A percentile compares a stretch with the other conserved stretches of the same genome.
Evolutionary conservation across 1,284 basidiomycete species (phyloP).

Genomic region (Marasmius oreades): DNA sequence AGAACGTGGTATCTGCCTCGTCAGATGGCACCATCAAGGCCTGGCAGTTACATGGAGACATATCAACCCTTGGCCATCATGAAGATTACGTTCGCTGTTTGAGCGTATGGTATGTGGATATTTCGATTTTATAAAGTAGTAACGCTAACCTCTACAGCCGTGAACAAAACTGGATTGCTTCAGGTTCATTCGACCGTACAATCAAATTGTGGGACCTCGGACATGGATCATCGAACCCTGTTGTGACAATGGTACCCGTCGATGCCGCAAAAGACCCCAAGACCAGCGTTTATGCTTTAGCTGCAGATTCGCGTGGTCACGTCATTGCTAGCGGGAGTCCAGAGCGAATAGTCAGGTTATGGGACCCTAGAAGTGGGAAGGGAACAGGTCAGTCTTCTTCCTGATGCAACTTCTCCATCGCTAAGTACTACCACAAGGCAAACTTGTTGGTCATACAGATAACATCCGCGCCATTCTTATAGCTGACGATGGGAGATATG

Average conservation of each 20-base stretch:
- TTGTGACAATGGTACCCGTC: slow-evolving; percentile 54
- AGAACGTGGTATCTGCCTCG: slow-evolving; percentile 95
- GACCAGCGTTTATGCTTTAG: slow-evolving; percentile 77
- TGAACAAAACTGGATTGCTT: slow-evolving; percentile 84
- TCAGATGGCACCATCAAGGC: slow-evolving; percentile 94
- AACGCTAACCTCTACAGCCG: slow-evolving; percentile 42
- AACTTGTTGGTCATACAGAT: slow-evolving; percentile 92
- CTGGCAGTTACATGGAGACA: slow-evolving; percentile 86
- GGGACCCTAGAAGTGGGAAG: slow-evolving; percentile 86
- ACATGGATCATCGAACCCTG: slow-evolving; percentile 28
- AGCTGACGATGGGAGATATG: slow-evolving; percentile 87
- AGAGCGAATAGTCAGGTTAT: slow-evolving; percentile 85
- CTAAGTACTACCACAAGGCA: slow-evolving; percentile 25
- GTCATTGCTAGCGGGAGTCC: slow-evolving; percentile 88
- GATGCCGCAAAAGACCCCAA: slow-evolving; percentile 67
- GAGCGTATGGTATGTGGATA: slow-evolving; percentile 58
- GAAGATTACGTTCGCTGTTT: slow-evolving; percentile 91
- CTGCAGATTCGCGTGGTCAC: slow-evolving; percentile 76
- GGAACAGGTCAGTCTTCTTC: slow-evolving; percentile 54
- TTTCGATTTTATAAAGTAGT: too few relatives aligned
- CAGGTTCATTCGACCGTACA: slow-evolving; percentile 91
- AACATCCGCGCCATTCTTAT: slow-evolving; percentile 90
- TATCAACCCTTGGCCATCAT: slow-evolving; percentile 81
- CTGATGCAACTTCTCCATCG: background rate
- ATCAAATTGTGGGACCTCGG: slow-evolving; percentile 95